Base-by-base conservation (phyloP, 2,329 filamentous ascomycete genomes). In the Fusarium sp. region DNA sequence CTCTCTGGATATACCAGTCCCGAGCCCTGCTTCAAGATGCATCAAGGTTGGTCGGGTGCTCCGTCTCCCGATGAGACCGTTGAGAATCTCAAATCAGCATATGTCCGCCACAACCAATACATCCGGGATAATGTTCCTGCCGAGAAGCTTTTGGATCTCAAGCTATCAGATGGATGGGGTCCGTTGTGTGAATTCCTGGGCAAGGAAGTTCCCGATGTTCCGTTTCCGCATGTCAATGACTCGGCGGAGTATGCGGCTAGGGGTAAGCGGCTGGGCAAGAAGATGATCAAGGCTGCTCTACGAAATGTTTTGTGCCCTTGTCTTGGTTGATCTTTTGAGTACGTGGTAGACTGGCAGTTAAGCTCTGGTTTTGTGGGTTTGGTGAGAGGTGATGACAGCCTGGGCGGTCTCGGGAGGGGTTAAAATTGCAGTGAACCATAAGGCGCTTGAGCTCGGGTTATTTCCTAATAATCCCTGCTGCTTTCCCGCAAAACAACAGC, bases 181-280 rank as follows among this genome's bases (percentile, higher is more conserved):
- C 74, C 78, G 2, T 43, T 80, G 7, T 79, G 77, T 20, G 39
- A 55, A 4, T 79, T 80, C 21, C 38, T 80, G 15, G 76, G 73
- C 0, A 78, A 76, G 56, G 26, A 74, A 1, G 50, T 76, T 9
- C 78, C 77, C 0, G 51, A 65, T 2, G 64, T 61, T 3, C 62
- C 62, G n/a, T 77, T 77, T 32, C 77, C 77, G 0, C 68, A 68
- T 24, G 51, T 69, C 0, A 78, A 78, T 19, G 73, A 76, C 2
- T 36, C 48, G 2, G 60, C 49, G 4, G 63, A 53, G 28, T 67
- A 67, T 23, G 28, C 21, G 2, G 40, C 19, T 1, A 51, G 64
- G 26, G 10, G 24, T 0, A 67, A 51, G 28, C 43, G 28, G 7
- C 1, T 67, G 24, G 19, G 7, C 0, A 47, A 26, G 0, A 67